These are phyloP conservation scores for Pythium aquatile DNA, from an alignment of 352 stramenopile genomes.

Conservation along the genomic window DNA sequence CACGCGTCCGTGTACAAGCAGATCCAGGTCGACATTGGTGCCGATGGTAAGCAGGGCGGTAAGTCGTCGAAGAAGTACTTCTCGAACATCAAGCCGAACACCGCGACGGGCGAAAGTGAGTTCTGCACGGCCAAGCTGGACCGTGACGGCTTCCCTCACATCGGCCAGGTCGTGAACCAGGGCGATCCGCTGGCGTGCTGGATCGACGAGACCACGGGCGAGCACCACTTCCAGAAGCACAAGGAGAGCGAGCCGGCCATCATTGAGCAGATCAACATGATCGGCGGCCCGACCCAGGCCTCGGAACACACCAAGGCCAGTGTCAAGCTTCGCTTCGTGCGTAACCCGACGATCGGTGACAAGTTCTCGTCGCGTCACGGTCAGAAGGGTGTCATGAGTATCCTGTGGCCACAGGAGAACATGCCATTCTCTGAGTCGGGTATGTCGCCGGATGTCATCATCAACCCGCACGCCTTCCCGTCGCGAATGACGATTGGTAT, in stretches of 20 bases:
- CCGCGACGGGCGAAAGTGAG: conserved; percentile 33
- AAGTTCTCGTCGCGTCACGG: conserved; percentile 99
- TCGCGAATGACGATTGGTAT: conserved; percentile 98
- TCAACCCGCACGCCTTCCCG: conserved; percentile 98
- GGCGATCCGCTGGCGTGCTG: conserved; percentile 96
- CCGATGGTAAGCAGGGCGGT: conserved; percentile 62
- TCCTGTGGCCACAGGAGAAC: conserved; percentile 98
- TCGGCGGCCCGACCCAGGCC: conserved; percentile 63
- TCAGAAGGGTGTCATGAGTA: conserved; percentile 99
- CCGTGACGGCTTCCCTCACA: conserved; percentile 95
- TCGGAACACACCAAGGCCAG: conserved; percentile 86
- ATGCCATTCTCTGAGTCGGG: conserved; percentile 99
- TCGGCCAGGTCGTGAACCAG: conserved; percentile 94
- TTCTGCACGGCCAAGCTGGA: conserved; percentile 87
- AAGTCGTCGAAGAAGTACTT: conserved; percentile 88
- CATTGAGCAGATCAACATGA: conserved; percentile 94
- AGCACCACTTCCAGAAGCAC: conserved; percentile 92
- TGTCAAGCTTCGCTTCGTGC: conserved; percentile 97
- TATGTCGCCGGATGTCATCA: conserved; percentile 99
- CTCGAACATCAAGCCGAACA: conserved; percentile 89
- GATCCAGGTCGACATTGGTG: conserved; percentile 90
- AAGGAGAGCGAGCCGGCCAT: conserved; percentile 98
- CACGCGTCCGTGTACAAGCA: conserved; percentile 99
- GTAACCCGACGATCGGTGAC: conserved; percentile 99
- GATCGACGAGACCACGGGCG: conserved; percentile 94